Conservation (phyloP, 2,329 filamentous ascomycete species). For the Colletotrichum filicis region DNA sequence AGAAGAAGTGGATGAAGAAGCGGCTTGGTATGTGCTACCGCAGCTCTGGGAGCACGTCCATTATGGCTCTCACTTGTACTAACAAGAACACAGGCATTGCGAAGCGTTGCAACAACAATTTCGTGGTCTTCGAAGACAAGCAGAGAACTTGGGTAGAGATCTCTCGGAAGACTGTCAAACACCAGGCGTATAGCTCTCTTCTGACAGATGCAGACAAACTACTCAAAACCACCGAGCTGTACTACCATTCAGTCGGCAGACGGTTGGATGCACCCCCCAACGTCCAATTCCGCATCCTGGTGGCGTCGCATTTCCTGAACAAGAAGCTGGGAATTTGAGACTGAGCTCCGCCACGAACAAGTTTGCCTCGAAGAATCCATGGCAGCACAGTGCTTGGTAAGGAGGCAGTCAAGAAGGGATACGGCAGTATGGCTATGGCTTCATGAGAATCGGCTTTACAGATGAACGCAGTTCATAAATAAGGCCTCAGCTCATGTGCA, state of each 20-base stretch:
- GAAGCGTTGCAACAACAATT: not conserved
- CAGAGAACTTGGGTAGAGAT: not conserved
- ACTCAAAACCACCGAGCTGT: fast-evolving
- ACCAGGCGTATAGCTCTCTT: not conserved
- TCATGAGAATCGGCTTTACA: not conserved
- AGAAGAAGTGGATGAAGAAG: not conserved
- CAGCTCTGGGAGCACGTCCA: not conserved
- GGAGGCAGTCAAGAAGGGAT: not conserved
- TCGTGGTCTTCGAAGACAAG: not conserved
- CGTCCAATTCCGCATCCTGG: not conserved
- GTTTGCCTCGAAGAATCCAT: not conserved
- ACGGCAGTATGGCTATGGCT: not conserved
- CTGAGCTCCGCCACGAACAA: not conserved
- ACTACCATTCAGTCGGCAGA: not conserved
- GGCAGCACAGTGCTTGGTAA: not conserved
- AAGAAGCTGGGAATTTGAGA: not conserved
- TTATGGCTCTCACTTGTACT: not conserved
- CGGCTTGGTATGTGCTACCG: not conserved
- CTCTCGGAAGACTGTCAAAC: not conserved
- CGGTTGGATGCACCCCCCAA: not conserved
- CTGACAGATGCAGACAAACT: not conserved
- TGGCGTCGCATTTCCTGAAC: not conserved
- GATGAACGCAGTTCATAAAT: not conserved
- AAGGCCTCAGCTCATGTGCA: not conserved
- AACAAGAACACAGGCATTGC: not conserved